Conservation (phyloP, 75 land plant species). For the Ceratopteris richardii region DNA sequence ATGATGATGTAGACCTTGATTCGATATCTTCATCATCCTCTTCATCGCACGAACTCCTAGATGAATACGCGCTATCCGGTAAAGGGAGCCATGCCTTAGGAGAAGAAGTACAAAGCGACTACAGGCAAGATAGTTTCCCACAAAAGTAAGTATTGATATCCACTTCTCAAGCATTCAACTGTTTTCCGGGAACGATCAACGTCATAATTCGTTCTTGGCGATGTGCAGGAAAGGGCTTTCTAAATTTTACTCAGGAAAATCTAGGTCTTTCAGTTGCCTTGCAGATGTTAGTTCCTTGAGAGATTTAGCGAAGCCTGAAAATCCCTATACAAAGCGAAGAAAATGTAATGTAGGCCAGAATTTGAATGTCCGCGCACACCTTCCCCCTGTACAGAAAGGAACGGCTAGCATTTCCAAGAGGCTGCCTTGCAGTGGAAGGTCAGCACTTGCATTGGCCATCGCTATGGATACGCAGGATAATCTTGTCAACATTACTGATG, state of each 20-base stretch:
- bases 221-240: conserved; percentile 61
- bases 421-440: conserved; percentile 15
- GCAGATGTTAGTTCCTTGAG: conserved; percentile 35
- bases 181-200: too few relatives aligned
- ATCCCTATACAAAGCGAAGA: conserved; percentile 46
- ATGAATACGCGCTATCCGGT: too few relatives aligned
- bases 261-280: conserved; percentile 46
- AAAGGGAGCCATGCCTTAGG: too few relatives aligned
- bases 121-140: too few relatives aligned
- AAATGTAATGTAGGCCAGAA: conserved; percentile 17
- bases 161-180: too few relatives aligned
- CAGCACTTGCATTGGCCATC: conserved; percentile 29
- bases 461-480: conserved; percentile 21
- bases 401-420: conserved; percentile 36
- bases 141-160: too few relatives aligned
- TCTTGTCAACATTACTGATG: conserved; percentile 9
- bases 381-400: conserved; percentile 22
- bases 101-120: too few relatives aligned
- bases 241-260: conserved; percentile 42
- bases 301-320: conserved; percentile 49
- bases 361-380: conserved; percentile 4
- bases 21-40: too few relatives aligned
- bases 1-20: too few relatives aligned
- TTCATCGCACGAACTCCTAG: too few relatives aligned
- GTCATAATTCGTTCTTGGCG: background rate